A percentile compares a stretch with the other conserved stretches of the same genome.
These are phyloP conservation scores for Lyophyllum semitale DNA, from an alignment of 768 basidiomycete genomes.

Conservation along the genomic window DNA sequence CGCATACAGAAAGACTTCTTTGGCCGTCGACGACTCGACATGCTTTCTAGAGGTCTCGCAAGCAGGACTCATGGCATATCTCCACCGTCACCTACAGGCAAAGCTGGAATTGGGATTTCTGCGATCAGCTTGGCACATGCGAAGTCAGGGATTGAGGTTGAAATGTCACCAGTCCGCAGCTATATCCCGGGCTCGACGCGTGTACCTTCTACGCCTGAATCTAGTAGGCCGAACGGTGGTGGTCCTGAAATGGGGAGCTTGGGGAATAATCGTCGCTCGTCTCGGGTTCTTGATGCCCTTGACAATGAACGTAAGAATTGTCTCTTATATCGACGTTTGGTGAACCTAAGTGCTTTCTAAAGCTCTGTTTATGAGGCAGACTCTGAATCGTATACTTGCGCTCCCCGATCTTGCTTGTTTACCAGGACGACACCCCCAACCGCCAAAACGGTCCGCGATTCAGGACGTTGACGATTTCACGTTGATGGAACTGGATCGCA, in stretches of 20 bases:
- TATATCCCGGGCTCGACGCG: conserved; percentile 12
- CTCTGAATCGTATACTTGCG: conserved; percentile 42
- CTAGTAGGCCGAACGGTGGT: conserved; percentile 2
- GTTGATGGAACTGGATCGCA: neutral
- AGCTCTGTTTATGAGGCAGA: conserved; percentile 38
- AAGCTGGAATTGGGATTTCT: neutral
- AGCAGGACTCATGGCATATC: conserved; percentile 1
- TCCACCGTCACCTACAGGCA: neutral
- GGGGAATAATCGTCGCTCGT: conserved; percentile 22
- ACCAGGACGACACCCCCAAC: conserved; percentile 8
- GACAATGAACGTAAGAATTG: conserved; percentile 46
- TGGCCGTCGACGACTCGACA: conserved; percentile 56
- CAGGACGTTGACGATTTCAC: neutral
- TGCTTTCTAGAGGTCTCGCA: conserved; percentile 44
- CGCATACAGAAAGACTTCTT: conserved; percentile 64
- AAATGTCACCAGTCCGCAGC: neutral
- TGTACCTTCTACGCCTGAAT: conserved; percentile 23
- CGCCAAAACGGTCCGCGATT: neutral
- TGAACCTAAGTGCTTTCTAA: neutral
- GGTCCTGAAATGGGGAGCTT: conserved; percentile 11
- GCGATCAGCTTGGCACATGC: conserved; percentile 25
- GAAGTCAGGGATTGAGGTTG: conserved; percentile 2
- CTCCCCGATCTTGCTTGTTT: conserved; percentile 48
- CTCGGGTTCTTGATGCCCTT: conserved; percentile 40
- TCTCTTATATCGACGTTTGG: neutral